Evolutionary conservation across 306 rosid species (phyloP).

Genomic region (Cucurbita argyrosperma): DNA sequence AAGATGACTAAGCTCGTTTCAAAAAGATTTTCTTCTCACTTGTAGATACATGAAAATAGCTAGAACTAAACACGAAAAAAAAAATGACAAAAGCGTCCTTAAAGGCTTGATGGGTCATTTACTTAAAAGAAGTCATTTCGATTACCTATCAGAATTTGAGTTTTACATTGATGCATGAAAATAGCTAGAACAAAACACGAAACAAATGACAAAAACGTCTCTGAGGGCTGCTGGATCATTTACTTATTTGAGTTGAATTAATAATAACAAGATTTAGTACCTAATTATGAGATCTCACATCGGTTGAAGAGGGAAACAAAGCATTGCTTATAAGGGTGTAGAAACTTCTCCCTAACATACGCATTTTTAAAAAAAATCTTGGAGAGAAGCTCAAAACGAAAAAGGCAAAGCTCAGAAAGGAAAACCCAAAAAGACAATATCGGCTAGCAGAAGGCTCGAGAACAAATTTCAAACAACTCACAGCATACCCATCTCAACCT

Average conservation of each 20-base stretch:
- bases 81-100: neutral
- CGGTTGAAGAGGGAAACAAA: no score
- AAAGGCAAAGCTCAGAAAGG: no score
- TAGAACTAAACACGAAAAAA: neutral
- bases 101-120: neutral
- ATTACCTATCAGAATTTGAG: neutral
- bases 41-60: neutral
- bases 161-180: neutral
- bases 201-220: neutral
- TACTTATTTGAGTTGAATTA: neutral
- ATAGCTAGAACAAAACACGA: neutral
- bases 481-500: neutral
- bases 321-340: no score
- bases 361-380: no score
- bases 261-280: neutral
- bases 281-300: neutral
- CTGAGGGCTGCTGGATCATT: neutral
- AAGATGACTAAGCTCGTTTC: neutral
- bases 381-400: no score
- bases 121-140: neutral
- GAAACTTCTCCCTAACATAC: no score
- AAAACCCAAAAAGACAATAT: no score
- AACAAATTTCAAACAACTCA: neutral
- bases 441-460: no score
- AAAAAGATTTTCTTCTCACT: neutral